Percentiles rank a stretch among this genome's conserved stretches.
These are phyloP conservation scores for Poa annua DNA, from an alignment of 176 grass and related monocot genomes.

Conservation along the genomic window DNA sequence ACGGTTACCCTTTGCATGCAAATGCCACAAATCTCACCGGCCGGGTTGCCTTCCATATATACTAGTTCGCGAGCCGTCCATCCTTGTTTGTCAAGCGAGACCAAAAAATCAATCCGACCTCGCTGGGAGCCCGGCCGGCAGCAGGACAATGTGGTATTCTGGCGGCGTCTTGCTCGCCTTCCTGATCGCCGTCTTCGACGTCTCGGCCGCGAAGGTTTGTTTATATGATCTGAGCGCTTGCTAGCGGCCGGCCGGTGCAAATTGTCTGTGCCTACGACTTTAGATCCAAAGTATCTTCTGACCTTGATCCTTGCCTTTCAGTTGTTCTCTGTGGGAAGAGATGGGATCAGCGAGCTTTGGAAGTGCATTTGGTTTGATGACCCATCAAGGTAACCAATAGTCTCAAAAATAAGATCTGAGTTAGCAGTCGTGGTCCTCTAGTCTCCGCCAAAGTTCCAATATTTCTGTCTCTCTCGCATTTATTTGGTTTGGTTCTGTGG, in stretches of 20 bases:
- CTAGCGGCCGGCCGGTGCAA: background rate
- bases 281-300: background rate
- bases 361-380: background rate
- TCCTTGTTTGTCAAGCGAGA: no score
- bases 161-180: background rate
- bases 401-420: no score
- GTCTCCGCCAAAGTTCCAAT: background rate
- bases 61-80: background rate
- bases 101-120: background rate
- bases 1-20: background rate
- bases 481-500: background rate
- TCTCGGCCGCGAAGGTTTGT: background rate
- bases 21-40: background rate
- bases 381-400: background rate
- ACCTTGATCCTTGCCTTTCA: background rate
- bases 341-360: background rate
- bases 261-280: background rate
- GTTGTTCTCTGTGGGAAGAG: background rate
- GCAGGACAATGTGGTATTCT: background rate
- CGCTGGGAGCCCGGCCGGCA: background rate
- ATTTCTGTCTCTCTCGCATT: background rate
- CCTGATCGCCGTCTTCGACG: background rate
- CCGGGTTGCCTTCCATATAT: background rate
- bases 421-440: background rate
- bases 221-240: no score